Evolutionary conservation across 2,329 filamentous ascomycete species (phyloP).

Genomic region (Leptographium flavum): DNA sequence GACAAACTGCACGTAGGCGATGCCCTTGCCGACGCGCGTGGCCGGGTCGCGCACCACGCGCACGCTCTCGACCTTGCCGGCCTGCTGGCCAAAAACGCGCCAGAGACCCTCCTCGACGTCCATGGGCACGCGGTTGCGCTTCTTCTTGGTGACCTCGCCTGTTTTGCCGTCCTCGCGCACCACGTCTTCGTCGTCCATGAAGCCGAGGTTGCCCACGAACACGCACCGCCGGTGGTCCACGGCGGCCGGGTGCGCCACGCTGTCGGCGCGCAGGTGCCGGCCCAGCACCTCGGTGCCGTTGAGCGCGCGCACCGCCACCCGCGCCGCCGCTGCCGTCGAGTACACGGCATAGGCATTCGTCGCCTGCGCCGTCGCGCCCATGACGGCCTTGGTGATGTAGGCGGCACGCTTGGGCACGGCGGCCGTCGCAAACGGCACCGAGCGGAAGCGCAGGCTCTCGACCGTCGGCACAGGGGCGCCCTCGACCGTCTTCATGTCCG

Average conservation of each 20-base stretch:
- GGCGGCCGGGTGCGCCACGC: constrained; percentile 71
- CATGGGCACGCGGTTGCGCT: constrained; percentile 55
- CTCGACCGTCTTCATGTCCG: constrained; percentile 57
- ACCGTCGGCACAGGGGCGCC: constrained; percentile 57
- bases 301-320: constrained; percentile 59
- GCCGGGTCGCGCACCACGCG: constrained; percentile 79
- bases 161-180: constrained; percentile 40
- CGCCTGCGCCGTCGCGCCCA: constrained; percentile 81
- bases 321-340: constrained; percentile 57
- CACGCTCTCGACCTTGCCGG: constrained; percentile 80
- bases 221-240: constrained; percentile 81
- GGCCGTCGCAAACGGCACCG: constrained; percentile 66
- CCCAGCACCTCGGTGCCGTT: constrained; percentile 77
- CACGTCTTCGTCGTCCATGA: constrained; percentile 77
- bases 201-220: constrained; percentile 91
- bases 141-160: constrained; percentile 21
- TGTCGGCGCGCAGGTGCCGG: constrained; percentile 82
- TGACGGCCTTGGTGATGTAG: constrained; percentile 78
- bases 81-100: constrained; percentile 58
- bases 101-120: constrained; percentile 91
- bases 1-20: constrained; percentile 94
- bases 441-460: constrained; percentile 88
- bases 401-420: constrained; percentile 86
- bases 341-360: constrained; percentile 94
- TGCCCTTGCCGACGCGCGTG: constrained; percentile 88